These are phyloP conservation scores for Salix caprea DNA, from an alignment of 345 rosid genomes.

Conservation along the genomic window DNA sequence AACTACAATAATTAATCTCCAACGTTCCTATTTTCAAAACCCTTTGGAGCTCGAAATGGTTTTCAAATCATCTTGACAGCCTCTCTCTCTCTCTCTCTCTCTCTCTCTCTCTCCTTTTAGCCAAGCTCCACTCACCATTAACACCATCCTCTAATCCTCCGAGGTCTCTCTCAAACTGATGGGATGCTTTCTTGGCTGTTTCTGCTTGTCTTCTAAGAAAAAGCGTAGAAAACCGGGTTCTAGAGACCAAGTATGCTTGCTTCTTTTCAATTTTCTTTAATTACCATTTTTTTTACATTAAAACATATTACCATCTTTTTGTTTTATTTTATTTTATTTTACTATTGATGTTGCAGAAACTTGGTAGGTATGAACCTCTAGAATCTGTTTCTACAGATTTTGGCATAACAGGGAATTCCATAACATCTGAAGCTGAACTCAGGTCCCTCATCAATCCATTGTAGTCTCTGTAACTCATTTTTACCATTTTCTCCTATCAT, in stretches of 20 bases:
- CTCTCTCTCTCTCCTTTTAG: conserved; percentile 1
- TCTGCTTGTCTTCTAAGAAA: conserved; percentile 24
- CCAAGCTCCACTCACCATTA: conserved; percentile 2
- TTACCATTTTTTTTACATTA: background rate
- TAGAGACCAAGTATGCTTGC: conserved; percentile 18
- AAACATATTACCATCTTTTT: background rate
- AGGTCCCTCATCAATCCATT: conserved; percentile 29
- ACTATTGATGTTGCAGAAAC: conserved; percentile 5
- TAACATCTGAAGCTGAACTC: conserved; percentile 34
- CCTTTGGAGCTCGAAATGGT: conserved; percentile 42
- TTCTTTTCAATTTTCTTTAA: background rate
- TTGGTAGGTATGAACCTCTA: conserved; percentile 32
- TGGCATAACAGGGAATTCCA: conserved; percentile 21
- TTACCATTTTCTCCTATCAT: background rate
- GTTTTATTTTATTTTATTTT: background rate
- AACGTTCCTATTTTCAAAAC: conserved; percentile 74
- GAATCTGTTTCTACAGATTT: conserved; percentile 35
- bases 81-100: background rate
- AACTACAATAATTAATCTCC: conserved; percentile 36
- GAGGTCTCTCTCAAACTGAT: background rate
- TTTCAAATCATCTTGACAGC: background rate
- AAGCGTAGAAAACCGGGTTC: conserved; percentile 19
- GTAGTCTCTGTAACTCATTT: too few species aligned
- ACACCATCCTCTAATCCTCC: background rate
- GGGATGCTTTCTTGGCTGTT: conserved; percentile 35